Evolutionary conservation across 1,139 yeast species (phyloP).

Genomic region (Suhomyces coccinellae): DNA sequence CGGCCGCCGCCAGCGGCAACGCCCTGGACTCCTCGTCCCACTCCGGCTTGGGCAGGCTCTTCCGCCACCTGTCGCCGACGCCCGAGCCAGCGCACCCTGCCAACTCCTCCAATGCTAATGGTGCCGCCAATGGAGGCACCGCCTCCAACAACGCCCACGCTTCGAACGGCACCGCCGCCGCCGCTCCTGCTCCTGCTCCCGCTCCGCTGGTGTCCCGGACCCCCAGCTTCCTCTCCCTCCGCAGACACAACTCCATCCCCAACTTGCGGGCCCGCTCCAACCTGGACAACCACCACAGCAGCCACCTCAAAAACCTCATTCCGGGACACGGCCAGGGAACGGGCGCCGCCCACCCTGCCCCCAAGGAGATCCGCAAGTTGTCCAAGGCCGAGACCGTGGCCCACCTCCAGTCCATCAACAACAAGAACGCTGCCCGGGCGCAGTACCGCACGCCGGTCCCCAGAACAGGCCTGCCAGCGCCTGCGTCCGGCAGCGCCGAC

Average conservation of each 20-base stretch:
- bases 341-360: background rate
- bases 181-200: background rate
- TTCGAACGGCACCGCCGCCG: background rate
- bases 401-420: constrained; percentile 36
- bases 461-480: background rate
- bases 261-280: constrained; percentile 8
- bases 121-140: background rate
- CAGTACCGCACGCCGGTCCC: constrained; percentile 10
- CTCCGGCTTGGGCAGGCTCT: constrained; percentile 28
- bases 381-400: constrained; percentile 43
- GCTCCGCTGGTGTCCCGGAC: constrained; percentile 19
- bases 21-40: constrained; percentile 2
- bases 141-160: background rate
- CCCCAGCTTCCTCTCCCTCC: constrained; percentile 31
- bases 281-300: constrained; percentile 11
- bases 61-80: constrained; percentile 9
- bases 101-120: background rate
- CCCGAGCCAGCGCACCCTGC: background rate
- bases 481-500: constrained; percentile 20
- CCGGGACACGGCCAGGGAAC: constrained; percentile 4
- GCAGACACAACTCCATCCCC: constrained; percentile 28
- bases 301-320: constrained; percentile 6
- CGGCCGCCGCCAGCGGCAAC: background rate
- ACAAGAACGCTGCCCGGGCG: constrained; percentile 28
- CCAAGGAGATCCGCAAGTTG: constrained; percentile 26